Evolutionary conservation across 2,329 filamentous ascomycete species (phyloP).

Genomic region (Cladosporium cucumerinum): DNA sequence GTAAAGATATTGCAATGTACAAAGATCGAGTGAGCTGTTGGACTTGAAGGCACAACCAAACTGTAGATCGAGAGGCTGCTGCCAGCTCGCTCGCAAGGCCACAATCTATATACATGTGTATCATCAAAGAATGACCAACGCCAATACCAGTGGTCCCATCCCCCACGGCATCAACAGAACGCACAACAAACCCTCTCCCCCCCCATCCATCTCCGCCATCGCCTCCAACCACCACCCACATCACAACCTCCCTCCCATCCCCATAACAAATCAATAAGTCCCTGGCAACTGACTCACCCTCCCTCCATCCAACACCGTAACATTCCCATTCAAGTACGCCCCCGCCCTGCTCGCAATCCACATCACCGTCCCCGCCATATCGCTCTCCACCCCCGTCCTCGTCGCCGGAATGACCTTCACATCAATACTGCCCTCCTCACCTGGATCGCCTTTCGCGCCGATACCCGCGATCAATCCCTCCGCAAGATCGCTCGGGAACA

Average conservation of each 20-base stretch:
- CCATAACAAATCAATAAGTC: slow-evolving; percentile 17
- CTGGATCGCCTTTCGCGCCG: slow-evolving; percentile 31
- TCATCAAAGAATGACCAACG: neutral
- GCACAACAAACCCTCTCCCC: neutral
- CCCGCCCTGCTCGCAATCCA: slow-evolving; percentile 64
- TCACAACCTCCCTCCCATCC: neutral
- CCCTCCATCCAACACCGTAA: slow-evolving; percentile 63
- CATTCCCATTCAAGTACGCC: slow-evolving; percentile 62
- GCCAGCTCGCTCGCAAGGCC: neutral
- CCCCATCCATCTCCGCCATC: too few relatives aligned
- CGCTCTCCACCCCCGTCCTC: slow-evolving; percentile 56
- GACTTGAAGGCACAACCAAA: neutral
- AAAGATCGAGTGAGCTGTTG: neutral
- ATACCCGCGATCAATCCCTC: slow-evolving; percentile 41
- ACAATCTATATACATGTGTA: neutral
- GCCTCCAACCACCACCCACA: neutral
- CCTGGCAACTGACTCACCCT: slow-evolving; percentile 19
- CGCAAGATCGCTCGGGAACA: slow-evolving; percentile 64
- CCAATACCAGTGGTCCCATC: neutral
- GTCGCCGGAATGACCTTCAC: slow-evolving; percentile 53
- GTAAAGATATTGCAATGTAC: neutral
- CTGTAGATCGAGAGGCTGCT: neutral
- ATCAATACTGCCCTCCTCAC: slow-evolving; percentile 40
- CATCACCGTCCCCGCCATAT: slow-evolving; percentile 63
- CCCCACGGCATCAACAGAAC: neutral